These are phyloP conservation scores for Colletotrichum viniferum DNA, from an alignment of 2,329 filamentous ascomycete genomes.

Conservation along the genomic window DNA sequence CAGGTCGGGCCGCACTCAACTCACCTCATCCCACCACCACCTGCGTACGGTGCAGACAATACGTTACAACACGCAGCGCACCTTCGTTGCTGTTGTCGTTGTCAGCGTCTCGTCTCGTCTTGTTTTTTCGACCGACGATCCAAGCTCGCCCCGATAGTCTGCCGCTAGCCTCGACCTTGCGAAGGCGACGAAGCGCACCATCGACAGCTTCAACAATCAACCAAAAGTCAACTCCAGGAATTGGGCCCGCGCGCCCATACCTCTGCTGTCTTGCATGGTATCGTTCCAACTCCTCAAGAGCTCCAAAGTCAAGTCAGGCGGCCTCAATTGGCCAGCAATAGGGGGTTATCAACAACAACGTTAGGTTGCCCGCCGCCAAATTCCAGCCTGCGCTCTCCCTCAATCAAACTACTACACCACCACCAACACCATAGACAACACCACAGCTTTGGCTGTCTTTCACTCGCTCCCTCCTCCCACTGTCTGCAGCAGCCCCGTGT, in stretches of 20 bases:
- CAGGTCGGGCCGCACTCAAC: slow-evolving; percentile 6
- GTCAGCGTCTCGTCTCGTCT: slow-evolving; percentile 2
- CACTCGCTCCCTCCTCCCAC: not conserved
- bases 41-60: not conserved
- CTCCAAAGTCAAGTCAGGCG: not conserved
- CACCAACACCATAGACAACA: not conserved
- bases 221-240: not conserved
- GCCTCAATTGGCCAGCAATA: slow-evolving; percentile 4
- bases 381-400: not conserved
- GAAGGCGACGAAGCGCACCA: slow-evolving; percentile 3
- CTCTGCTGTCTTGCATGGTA: not conserved
- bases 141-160: slow-evolving; percentile 14
- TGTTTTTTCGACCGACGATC: slow-evolving; percentile 8
- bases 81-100: not conserved
- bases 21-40: slow-evolving; percentile 1
- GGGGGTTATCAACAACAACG: not conserved
- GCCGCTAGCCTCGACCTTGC: slow-evolving; percentile 8
- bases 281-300: not conserved
- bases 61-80: not conserved
- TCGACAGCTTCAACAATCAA: not conserved
- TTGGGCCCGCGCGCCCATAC: not conserved
- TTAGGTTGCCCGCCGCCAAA: not conserved
- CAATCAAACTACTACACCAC: not conserved
- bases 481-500: slow-evolving; percentile 1
- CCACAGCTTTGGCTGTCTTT: not conserved